Evolutionary conservation across 2,329 filamentous ascomycete genomes (phyloP), one percentile per base, ranked within the genome.

Genomic region (Zymoseptoria passerinii): DNA sequence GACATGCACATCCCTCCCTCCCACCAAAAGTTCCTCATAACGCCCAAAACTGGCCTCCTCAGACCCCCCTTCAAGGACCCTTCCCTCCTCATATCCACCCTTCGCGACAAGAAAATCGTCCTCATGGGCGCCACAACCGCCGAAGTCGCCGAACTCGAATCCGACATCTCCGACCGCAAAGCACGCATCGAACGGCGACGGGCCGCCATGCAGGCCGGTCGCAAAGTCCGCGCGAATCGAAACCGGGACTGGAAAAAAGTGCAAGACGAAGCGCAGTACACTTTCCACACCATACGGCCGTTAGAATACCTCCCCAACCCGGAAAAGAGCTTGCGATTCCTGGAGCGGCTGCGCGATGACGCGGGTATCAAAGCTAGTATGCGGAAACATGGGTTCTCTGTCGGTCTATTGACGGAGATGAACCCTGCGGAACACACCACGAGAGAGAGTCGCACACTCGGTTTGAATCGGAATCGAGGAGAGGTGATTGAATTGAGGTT

Each of bases 371-470:
- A 86, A 63, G 79, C 86, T 0, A 82, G 85, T 0, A 99, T 99
- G 94, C 79, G 82, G 16, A 86, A 85, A 67, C 92, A 96, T 76
- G 83, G 85, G 63, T 96, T 95, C 77, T 83, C 81, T 19, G 94
- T 99, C 0, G 87, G 87, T 0, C 74, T 97, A 2, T 79, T 99
- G 27, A 96, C 92, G 0, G 94, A 99, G 75, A 97, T 99, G 92
- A 89, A 99, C 67, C 94, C 94, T 0, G 80, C 86, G 0, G 81
- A 86, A 65, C 85, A 96, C 73, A 96, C 92, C 0, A 89, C 83
- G 3, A 87, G 89, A 68, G 87, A 94, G n/a, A n/a, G n/a, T 85
- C 85, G 53, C 82, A 90, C 50, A 92, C 89, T 97, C 0, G 94
- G 94, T 0, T 73, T 97, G 48, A 99, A 99, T 71, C 80, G 90